phyloP scores from a whole-genome alignment of 1,284 basidiomycete species.

The Cutaneotrichosporon sp. region DNA sequence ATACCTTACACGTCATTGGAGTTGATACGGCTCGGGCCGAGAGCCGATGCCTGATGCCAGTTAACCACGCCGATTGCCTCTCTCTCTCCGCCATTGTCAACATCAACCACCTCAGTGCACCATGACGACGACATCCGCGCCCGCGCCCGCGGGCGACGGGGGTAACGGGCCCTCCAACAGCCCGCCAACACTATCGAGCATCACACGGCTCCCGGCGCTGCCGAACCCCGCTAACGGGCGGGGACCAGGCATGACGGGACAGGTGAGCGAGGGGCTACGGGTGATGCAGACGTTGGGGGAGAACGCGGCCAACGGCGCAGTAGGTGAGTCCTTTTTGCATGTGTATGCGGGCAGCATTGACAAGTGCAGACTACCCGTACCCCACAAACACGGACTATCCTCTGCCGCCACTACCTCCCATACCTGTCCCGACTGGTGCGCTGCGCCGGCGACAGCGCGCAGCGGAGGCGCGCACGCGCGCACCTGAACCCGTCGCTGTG shows the following conservation, averaged over 20 bases:
- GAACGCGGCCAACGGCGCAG: conserved; percentile 4
- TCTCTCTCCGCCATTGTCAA: too few species aligned
- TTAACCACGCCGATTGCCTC: too few species aligned
- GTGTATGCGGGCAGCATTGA: not conserved
- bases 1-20: too few species aligned
- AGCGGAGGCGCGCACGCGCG: not conserved
- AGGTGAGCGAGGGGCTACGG: conserved; percentile 4
- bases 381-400: conserved; percentile 14
- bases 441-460: not conserved
- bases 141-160: not conserved
- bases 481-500: not conserved
- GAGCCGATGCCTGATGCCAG: too few species aligned
- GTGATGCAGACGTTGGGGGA: conserved; percentile 7
- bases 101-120: too few species aligned
- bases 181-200: conserved; percentile 1
- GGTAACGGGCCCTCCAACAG: not conserved
- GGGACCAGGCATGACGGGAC: not conserved
- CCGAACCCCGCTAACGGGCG: conserved; percentile 2
- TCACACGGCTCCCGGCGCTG: conserved; percentile 4
- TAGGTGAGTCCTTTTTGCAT: conserved; percentile 2
- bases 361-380: conserved; percentile 16
- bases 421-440: conserved; percentile 12
- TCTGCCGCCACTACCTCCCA: conserved; percentile 16
- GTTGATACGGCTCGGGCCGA: too few species aligned
- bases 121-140: too few species aligned